Base-by-base conservation (phyloP, 2,329 filamentous ascomycete species). In the Fusarium sambucinum region DNA sequence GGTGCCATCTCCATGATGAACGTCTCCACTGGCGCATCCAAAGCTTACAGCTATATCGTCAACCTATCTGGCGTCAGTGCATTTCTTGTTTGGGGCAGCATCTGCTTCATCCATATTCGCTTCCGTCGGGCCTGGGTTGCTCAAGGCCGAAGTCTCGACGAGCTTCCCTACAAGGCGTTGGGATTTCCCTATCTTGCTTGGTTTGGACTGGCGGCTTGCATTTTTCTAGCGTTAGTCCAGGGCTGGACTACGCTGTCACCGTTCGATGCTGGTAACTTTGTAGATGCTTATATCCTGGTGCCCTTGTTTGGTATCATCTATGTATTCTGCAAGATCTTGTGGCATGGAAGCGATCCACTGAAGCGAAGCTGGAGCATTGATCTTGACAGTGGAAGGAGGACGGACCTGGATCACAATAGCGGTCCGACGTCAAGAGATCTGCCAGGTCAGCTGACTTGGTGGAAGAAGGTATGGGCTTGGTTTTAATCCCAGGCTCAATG, bases 1-100 rank as follows among this genome's bases (percentile, higher is more conserved):
- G 91, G 90, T 12, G 84, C 89, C 6, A 79, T 93, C n/a, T 87
- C 88, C n/a, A 87, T 92, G 85, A 91, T 92, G 87, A 92, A 92
- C 70, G 79, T 91, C 33, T 89, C 85, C 37, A 90, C 89, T 0
- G 89, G 89, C 10, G 89, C 89, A 1, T 84, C 85, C 42, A 83
- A 85, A 63, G 89, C 89, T 0, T 93, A 92, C 75, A 77, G 77
- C 9, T 92, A 92, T 77, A 91, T 93, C 60, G 87, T 92, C 72
- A 92, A 91, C 71, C 80, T 92, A 1, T 87, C 84, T 8, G 90
- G 90, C 6, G 89, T 92, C 3, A 89, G 88, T 37, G 91, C 90
- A 0, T 92, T 92, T 73, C 76, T 92, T 3, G 90, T 92, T 41
- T 93, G 90, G 90, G 90, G 83, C 3, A 84, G 84, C 37, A 93